Conservation (phyloP, 768 basidiomycete genomes). For the Vishniacozyma victoriae region DNA sequence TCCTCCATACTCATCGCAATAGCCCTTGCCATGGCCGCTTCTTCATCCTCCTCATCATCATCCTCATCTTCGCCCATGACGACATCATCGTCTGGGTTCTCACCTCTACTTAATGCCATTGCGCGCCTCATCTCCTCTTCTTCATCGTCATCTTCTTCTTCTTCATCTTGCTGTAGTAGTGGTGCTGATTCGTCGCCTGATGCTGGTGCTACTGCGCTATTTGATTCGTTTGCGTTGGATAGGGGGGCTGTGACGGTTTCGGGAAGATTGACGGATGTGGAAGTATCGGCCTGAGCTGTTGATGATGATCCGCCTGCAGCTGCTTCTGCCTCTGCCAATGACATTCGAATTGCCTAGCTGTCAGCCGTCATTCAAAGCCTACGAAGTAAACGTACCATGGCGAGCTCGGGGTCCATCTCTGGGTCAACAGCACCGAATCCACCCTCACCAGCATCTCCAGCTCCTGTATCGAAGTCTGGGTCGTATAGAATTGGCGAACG, state of each 20-base stretch:
- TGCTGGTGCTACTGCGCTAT: slow-evolving; percentile 17
- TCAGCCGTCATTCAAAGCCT: not conserved
- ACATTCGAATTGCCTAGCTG: slow-evolving; percentile 85
- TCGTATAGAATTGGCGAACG: slow-evolving; percentile 78
- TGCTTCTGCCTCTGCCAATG: slow-evolving; percentile 64
- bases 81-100: slow-evolving; percentile 50
- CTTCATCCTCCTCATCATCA: slow-evolving; percentile 58
- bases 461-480: slow-evolving; percentile 54
- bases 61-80: slow-evolving; percentile 51
- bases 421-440: slow-evolving; percentile 73
- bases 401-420: slow-evolving; percentile 88
- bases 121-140: slow-evolving; percentile 71
- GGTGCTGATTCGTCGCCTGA: slow-evolving; percentile 14
- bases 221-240: slow-evolving; percentile 19
- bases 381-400: slow-evolving; percentile 62
- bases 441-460: slow-evolving; percentile 45
- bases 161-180: slow-evolving; percentile 10
- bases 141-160: slow-evolving; percentile 57
- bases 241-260: slow-evolving; percentile 47
- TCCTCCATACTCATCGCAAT: slow-evolving; percentile 80
- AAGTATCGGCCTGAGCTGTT: slow-evolving; percentile 31
- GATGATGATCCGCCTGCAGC: slow-evolving; percentile 12
- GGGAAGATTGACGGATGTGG: slow-evolving; percentile 20
- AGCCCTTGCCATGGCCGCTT: slow-evolving; percentile 81
- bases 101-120: slow-evolving; percentile 61